Evolutionary conservation across 129 eudicot species (phyloP).

Genomic region (Tagetes patula): DNA sequence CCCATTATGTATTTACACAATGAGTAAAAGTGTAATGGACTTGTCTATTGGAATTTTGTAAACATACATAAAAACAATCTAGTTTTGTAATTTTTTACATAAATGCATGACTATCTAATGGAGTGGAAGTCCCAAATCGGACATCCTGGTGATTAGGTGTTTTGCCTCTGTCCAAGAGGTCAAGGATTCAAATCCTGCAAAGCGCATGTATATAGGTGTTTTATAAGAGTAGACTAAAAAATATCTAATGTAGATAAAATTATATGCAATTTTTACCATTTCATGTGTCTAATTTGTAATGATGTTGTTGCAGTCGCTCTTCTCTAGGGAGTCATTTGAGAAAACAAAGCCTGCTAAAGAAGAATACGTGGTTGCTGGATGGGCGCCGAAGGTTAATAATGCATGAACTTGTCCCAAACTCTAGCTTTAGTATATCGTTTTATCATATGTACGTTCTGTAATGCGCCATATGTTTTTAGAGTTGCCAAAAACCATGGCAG

Average conservation of each 20-base stretch:
- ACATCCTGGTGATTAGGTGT: no score
- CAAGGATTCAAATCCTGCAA: no score
- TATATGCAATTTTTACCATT: neutral
- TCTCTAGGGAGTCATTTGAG: slow-evolving; percentile 57
- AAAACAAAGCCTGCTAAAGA: slow-evolving; percentile 63
- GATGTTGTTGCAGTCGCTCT: slow-evolving; percentile 50
- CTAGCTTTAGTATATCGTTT: neutral
- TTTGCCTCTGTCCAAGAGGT: no score
- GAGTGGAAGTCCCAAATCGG: no score
- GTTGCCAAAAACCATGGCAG: neutral
- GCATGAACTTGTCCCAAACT: slow-evolving; percentile 41
- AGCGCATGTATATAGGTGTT: no score
- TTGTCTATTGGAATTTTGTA: no score
- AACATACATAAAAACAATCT: no score
- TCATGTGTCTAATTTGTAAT: slow-evolving; percentile 3
- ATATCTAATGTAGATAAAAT: no score
- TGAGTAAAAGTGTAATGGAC: no score
- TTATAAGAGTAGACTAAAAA: no score
- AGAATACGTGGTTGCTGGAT: slow-evolving; percentile 61
- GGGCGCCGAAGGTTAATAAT: slow-evolving; percentile 59
- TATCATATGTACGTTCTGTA: neutral
- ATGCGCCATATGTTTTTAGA: neutral
- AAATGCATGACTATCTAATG: no score
- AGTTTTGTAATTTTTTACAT: neutral
- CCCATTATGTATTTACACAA: neutral